A percentile compares a stretch with the other conserved stretches of the same genome.
Conservation (phyloP, 1,284 basidiomycete genomes). For the Cryptococcus depauperatus region DNA sequence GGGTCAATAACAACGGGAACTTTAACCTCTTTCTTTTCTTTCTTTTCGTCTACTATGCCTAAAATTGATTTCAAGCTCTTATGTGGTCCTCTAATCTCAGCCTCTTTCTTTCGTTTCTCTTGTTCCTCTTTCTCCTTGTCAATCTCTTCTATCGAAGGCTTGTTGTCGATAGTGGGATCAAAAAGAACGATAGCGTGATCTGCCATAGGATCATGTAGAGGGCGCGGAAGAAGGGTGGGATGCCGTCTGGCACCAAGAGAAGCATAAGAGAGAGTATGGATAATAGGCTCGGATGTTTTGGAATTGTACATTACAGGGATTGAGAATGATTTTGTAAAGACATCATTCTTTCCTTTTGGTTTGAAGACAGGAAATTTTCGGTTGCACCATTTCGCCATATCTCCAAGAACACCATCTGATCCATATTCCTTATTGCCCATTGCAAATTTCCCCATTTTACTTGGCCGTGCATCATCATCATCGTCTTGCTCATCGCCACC, state of each 20-base stretch:
- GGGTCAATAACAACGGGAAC: constrained; percentile 97
- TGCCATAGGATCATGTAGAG: constrained; percentile 91
- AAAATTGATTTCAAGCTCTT: constrained; percentile 80
- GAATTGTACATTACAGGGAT: constrained; percentile 80
- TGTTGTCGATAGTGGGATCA: constrained; percentile 89
- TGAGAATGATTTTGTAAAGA: constrained; percentile 57
- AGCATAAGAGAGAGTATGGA: constrained; percentile 58
- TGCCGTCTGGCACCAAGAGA: constrained; percentile 81
- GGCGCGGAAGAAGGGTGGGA: constrained; percentile 75
- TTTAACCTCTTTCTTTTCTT: constrained; percentile 58
- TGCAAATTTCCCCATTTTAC: constrained; percentile 50
- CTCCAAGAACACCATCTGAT: constrained; percentile 44
- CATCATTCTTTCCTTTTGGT: constrained; percentile 65
- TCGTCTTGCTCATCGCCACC: constrained; percentile 51
- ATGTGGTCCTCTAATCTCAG: constrained; percentile 66
- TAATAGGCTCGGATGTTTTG: constrained; percentile 60
- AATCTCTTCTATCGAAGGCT: constrained; percentile 65
- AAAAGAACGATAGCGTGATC: constrained; percentile 97
- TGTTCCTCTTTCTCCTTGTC: constrained; percentile 50
- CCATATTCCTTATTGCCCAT: constrained; percentile 47
- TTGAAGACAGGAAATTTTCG: constrained; percentile 75
- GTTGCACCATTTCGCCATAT: constrained; percentile 50
- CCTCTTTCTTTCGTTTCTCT: constrained; percentile 55
- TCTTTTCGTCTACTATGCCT: constrained; percentile 59
- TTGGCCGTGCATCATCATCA: constrained; percentile 41